Conservation (phyloP, 345 rosid species). For the Stellera chamaejasme region DNA sequence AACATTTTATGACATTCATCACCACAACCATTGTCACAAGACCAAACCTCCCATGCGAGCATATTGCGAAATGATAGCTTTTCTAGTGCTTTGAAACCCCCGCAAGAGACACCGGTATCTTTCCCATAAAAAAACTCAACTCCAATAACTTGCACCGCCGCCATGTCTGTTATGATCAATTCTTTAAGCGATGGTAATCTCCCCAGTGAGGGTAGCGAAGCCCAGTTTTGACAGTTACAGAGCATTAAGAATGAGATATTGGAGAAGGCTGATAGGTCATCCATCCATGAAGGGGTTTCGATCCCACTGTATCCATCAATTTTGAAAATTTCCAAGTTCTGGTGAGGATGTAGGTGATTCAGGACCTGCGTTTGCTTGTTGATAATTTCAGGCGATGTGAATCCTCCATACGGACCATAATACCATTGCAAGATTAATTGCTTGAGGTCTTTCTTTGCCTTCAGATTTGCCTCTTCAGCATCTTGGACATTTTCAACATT, state of each 20-base stretch:
- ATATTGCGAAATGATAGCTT: conserved; percentile 10
- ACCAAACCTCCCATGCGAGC: conserved; percentile 14
- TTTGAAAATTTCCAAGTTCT: neutral
- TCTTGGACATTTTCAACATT: conserved; percentile 8
- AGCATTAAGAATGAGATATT: neutral
- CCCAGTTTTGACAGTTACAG: neutral
- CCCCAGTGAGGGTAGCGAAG: conserved; percentile 11
- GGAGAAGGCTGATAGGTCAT: conserved; percentile 4
- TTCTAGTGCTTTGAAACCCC: conserved; percentile 12
- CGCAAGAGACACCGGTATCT: neutral
- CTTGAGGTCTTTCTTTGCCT: conserved; percentile 2
- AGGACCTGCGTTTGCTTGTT: neutral
- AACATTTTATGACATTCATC: neutral
- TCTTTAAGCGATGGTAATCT: conserved; percentile 8
- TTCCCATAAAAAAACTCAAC: conserved; percentile 9
- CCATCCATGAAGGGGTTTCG: conserved; percentile 8
- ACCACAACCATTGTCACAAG: neutral
- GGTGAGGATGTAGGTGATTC: conserved; percentile 5
- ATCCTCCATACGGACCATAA: neutral
- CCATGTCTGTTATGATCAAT: conserved; percentile 10
- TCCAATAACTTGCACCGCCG: conserved; percentile 6
- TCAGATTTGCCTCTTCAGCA: conserved; percentile 8
- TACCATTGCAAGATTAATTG: conserved; percentile 1
- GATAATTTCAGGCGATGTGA: neutral
- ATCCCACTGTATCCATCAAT: conserved; percentile 3